phyloP scores from a whole-genome alignment of 345 rosid genomes.

The Brassica carinata region DNA sequence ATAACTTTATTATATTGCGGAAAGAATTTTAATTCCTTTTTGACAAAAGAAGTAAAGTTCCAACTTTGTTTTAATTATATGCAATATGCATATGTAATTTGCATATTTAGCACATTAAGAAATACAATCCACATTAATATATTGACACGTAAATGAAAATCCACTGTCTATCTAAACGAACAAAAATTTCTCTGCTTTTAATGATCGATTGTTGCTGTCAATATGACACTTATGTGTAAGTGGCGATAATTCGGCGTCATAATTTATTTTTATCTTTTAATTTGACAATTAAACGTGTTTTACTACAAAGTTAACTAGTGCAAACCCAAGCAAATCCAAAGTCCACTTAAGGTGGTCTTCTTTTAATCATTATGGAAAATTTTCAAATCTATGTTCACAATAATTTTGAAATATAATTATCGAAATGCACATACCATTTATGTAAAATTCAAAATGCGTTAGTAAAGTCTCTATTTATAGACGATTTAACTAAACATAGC shows the following conservation, averaged over 20 bases:
- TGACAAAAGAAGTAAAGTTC: too few species aligned
- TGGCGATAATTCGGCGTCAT: background rate
- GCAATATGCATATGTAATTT: background rate
- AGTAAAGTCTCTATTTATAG: too few species aligned
- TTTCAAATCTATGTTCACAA: too few species aligned
- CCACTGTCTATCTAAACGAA: too few species aligned
- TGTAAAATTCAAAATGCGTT: too few species aligned
- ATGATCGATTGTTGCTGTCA: background rate
- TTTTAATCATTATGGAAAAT: too few species aligned
- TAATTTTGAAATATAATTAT: too few species aligned
- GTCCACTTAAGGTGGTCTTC: too few species aligned
- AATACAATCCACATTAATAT: conserved; percentile 6
- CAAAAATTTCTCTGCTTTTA: background rate
- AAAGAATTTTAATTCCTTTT: background rate
- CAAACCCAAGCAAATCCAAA: background rate
- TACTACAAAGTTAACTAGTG: background rate
- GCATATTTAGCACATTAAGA: background rate
- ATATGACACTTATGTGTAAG: background rate
- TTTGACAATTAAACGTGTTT: background rate
- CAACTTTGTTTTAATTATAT: background rate
- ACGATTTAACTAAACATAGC: background rate
- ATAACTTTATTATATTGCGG: background rate
- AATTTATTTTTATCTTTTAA: background rate
- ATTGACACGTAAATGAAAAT: background rate
- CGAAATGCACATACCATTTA: too few species aligned